Conservation (phyloP, 257 asterid genomes). For the Ligustrum vulgare region DNA sequence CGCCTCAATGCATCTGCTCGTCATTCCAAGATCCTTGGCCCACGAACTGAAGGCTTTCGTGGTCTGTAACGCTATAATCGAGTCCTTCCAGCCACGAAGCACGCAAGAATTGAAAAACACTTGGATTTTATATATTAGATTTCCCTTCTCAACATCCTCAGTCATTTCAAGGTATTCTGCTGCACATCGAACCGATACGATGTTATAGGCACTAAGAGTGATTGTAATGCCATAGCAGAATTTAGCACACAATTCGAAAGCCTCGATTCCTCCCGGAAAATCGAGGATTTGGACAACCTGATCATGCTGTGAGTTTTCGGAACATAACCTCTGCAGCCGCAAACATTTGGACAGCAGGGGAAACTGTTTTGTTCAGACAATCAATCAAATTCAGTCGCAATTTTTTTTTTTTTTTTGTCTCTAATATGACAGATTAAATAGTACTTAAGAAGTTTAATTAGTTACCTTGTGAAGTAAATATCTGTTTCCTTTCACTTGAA, state of each 20-base stretch:
- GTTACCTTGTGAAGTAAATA: conserved; percentile 84
- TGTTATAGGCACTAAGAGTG: conserved; percentile 80
- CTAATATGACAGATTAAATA: neutral
- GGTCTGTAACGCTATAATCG: conserved; percentile 60
- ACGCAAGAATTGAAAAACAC: conserved; percentile 78
- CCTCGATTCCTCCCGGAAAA: conserved; percentile 81
- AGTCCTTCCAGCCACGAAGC: conserved; percentile 80
- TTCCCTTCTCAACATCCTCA: conserved; percentile 85
- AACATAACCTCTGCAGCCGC: conserved; percentile 60
- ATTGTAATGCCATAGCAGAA: conserved; percentile 88
- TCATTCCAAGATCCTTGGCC: conserved; percentile 70
- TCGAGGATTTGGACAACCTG: conserved; percentile 67
- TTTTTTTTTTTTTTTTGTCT: too few relatives aligned
- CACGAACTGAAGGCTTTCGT: conserved; percentile 56
- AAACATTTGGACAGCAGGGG: conserved; percentile 81
- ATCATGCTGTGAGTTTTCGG: conserved; percentile 51
- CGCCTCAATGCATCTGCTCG: conserved; percentile 66
- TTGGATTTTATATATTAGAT: conserved; percentile 66
- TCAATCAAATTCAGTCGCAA: too few relatives aligned
- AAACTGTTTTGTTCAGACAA: conserved; percentile 47
- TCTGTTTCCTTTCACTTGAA: conserved; percentile 73
- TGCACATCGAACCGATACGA: conserved; percentile 69
- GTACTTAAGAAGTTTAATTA: too few relatives aligned
- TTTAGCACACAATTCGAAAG: conserved; percentile 83
- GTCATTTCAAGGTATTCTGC: conserved; percentile 88